phyloP scores from a whole-genome alignment of 768 basidiomycete genomes.

The Mycena albidolilacea region DNA sequence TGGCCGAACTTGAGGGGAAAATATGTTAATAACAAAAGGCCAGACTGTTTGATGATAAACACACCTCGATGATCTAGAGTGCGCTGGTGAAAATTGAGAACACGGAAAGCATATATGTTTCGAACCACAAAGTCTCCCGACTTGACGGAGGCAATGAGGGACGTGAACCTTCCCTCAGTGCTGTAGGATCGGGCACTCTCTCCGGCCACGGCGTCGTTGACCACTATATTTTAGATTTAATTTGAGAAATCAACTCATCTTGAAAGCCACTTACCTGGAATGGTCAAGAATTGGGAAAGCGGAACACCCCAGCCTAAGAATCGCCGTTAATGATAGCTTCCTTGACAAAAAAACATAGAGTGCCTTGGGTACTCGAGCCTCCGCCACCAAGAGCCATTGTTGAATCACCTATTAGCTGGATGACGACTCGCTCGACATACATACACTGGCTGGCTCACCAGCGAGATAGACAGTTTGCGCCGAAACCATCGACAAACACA shows the following conservation, averaged over 20 bases:
- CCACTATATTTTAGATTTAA: conserved; percentile 28
- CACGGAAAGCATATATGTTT: background rate
- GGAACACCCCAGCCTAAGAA: conserved; percentile 43
- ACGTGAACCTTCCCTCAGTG: conserved; percentile 42
- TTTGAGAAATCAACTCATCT: no score
- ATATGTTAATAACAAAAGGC: background rate
- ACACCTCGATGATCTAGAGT: conserved; percentile 35
- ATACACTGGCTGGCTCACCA: background rate
- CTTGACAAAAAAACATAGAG: background rate
- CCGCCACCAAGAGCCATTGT: conserved; percentile 38
- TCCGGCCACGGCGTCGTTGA: conserved; percentile 44
- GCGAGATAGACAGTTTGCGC: conserved; percentile 29
- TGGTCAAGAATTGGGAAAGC: conserved; percentile 35
- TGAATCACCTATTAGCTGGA: conserved; percentile 4
- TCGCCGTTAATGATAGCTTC: background rate
- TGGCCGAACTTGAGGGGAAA: conserved; percentile 44
- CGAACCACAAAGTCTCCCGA: conserved; percentile 40
- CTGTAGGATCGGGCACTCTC: conserved; percentile 47
- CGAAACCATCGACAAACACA: conserved; percentile 17
- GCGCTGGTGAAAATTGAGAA: conserved; percentile 1
- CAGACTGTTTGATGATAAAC: background rate
- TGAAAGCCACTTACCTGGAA: conserved; percentile 16
- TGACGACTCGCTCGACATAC: background rate
- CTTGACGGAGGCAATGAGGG: conserved; percentile 38
- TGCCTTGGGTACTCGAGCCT: conserved; percentile 33